Evolutionary conservation across 768 basidiomycete species (phyloP).

Genomic region (Nevesoporus exiguus): DNA sequence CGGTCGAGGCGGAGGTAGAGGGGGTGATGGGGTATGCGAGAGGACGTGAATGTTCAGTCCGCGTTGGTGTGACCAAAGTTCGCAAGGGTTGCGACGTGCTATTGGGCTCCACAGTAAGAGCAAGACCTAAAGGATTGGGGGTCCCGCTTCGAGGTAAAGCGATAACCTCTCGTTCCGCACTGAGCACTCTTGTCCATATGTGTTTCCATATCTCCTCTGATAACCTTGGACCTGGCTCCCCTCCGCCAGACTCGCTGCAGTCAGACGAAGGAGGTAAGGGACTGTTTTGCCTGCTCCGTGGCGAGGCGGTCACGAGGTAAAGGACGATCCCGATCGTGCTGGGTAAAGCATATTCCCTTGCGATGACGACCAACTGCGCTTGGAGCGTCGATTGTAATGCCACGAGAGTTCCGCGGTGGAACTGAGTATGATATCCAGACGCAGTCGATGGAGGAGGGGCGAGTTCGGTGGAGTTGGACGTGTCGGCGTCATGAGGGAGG

Average conservation of each 20-base stretch:
- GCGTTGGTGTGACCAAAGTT: conserved; percentile 45
- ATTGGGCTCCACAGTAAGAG: conserved; percentile 39
- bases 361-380: conserved; percentile 81
- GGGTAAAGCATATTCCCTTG: conserved; percentile 90
- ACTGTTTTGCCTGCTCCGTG: conserved; percentile 16
- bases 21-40: conserved; percentile 33
- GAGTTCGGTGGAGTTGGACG: conserved; percentile 40
- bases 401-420: conserved; percentile 81
- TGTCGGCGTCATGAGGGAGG: conserved; percentile 61
- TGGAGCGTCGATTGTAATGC: conserved; percentile 82
- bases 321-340: conserved; percentile 79
- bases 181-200: conserved; percentile 74
- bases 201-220: conserved; percentile 87
- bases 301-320: conserved; percentile 60
- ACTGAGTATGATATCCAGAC: conserved; percentile 76
- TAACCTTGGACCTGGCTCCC: conserved; percentile 73
- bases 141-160: conserved; percentile 34
- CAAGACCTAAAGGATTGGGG: conserved; percentile 42
- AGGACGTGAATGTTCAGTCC: conserved; percentile 39
- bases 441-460: conserved; percentile 53
- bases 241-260: conserved; percentile 33
- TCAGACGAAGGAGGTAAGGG: conserved; percentile 17
- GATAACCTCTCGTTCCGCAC: conserved; percentile 49
- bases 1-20: conserved; percentile 42
- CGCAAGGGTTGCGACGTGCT: conserved; percentile 35